Conservation (phyloP, 768 basidiomycete species). For the Ramaria rubella region DNA sequence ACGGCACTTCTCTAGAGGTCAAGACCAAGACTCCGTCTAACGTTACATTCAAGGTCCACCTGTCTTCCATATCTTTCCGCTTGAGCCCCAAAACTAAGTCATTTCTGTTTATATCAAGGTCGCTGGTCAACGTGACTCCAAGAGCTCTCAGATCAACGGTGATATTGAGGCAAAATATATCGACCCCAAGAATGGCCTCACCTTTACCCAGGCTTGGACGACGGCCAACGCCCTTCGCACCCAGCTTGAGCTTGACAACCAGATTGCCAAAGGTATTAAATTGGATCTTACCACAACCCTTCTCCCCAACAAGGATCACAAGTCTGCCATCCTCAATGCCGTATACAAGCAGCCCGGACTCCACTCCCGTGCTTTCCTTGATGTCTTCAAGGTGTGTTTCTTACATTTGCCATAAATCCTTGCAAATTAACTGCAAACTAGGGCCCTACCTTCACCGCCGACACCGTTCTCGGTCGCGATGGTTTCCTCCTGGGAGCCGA, state of each 20-base stretch:
- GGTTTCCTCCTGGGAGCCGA: constrained; percentile 97
- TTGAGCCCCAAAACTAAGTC: background rate
- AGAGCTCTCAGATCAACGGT: constrained; percentile 66
- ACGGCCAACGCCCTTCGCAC: constrained; percentile 89
- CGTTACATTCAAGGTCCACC: constrained; percentile 73
- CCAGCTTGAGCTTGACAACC: constrained; percentile 92
- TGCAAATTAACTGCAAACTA: constrained; percentile 34
- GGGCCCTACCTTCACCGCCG: constrained; percentile 97
- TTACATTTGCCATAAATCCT: background rate
- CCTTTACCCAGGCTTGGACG: constrained; percentile 94
- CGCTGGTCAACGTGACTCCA: constrained; percentile 71
- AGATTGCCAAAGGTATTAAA: constrained; percentile 96
- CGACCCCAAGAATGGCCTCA: constrained; percentile 87
- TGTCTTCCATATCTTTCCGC: background rate
- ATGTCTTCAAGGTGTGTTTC: constrained; percentile 81
- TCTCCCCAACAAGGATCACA: constrained; percentile 69
- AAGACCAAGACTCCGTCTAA: constrained; percentile 86
- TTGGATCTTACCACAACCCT: constrained; percentile 81
- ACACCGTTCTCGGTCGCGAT: constrained; percentile 91
- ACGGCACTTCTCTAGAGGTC: constrained; percentile 66
- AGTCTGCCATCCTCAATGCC: constrained; percentile 67
- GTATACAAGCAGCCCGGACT: constrained; percentile 95
- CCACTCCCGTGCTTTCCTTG: constrained; percentile 85
- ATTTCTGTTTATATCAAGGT: constrained; percentile 32
- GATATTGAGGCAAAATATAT: constrained; percentile 95